Conservation (phyloP, 208 protist genomes). For the Giardia muris region DNA sequence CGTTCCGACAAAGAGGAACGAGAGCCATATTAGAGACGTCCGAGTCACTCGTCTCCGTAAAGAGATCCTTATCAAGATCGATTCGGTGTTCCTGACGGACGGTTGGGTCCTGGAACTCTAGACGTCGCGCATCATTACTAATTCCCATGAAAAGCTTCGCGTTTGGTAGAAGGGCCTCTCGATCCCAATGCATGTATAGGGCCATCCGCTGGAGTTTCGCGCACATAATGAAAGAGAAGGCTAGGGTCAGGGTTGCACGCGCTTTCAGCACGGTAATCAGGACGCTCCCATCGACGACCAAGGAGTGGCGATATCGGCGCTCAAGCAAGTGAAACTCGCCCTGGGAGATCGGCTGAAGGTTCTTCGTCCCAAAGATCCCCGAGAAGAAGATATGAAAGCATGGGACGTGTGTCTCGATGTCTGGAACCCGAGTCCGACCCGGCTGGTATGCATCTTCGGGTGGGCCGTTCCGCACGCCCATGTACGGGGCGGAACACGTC, state of each 20-base stretch:
- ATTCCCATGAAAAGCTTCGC: background rate
- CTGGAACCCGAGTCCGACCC: background rate
- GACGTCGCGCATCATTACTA: background rate
- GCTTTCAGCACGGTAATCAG: background rate
- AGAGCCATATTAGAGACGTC: background rate
- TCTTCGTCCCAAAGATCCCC: background rate
- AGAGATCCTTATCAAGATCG: background rate
- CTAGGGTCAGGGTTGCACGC: background rate
- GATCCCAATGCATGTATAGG: background rate
- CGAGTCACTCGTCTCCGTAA: background rate
- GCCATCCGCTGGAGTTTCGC: background rate
- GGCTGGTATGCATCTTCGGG: background rate
- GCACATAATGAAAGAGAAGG: background rate
- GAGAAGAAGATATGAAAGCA: background rate
- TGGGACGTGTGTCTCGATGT: background rate
- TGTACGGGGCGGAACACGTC: background rate
- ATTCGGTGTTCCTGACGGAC: too few species aligned
- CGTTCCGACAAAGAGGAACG: background rate
- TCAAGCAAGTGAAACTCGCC: background rate
- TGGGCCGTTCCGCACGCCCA: background rate
- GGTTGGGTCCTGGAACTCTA: background rate
- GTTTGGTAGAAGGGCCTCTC: background rate
- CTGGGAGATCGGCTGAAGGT: background rate
- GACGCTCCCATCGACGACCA: background rate
- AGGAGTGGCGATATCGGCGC: background rate